Evolutionary conservation across 371 early-diverging fungal species (phyloP), one percentile per base, ranked within the genome.

Genomic region (Mucor mucedo): DNA sequence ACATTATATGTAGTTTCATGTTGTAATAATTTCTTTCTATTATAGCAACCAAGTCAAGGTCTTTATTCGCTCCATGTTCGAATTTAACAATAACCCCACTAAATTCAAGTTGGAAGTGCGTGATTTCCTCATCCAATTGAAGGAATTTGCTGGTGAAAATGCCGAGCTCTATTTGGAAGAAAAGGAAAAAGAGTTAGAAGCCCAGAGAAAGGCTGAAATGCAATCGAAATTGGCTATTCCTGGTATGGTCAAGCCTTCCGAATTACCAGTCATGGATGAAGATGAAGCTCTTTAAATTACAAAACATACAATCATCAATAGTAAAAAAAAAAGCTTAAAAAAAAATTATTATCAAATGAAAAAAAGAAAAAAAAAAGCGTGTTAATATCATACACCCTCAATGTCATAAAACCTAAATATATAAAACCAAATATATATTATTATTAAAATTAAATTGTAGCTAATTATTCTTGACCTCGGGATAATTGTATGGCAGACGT

Each of bases 121-220:
- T 74, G 99, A 99, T 78, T 99, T 99, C 81, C 82, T 99, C 71
- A 95, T 98, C 62, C 93, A 95, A 69, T 76, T 98, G 63, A 97
- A 96, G 84, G 96, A 95, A 73, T 95, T 95, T 75, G 87, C 91
- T 9, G 94, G 91, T n/a, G 95, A 97, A 71, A 92, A 91, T 69
- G 89, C 90, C 33, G 94, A 95, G 40, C 77, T 98, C 52, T 97
- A 85, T 74, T 79, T 94, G 69, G 96, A 94, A 62, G 99, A 99
- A 75, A 87, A 92, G 60, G 98, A 99, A 75, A 85, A 84, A n/a
- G 97, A 95, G 72, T 79, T 87, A 40, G 91, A 90, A 66, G 72
- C 71, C 49, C 93, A 91, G 83, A 86, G 87, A 75, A 85, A 92
- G 81, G 77, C 73, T 54, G 95, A 96, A 35, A 80, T 88, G 70